phyloP scores from a whole-genome alignment of 345 rosid species.

The Brassica rapa region DNA sequence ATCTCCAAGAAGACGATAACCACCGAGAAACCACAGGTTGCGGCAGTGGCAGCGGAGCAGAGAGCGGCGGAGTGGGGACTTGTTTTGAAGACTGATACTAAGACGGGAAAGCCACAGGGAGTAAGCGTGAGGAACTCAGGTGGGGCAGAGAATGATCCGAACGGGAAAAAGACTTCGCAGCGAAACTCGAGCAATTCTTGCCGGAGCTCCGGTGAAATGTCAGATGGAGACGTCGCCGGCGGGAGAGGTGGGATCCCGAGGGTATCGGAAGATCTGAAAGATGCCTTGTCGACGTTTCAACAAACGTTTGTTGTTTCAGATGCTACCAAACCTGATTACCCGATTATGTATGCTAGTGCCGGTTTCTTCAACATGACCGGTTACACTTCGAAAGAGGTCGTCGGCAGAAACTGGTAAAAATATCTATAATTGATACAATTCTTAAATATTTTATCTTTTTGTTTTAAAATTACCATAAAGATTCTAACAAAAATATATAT shows the following conservation, averaged over 20 bases:
- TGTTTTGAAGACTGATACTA: constrained; percentile 67
- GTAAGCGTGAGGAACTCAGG: constrained; percentile 79
- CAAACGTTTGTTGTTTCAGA: constrained; percentile 97
- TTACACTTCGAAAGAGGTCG: constrained; percentile 84
- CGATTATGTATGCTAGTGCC: constrained; percentile 94
- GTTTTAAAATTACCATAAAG: neutral
- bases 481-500: too few relatives aligned
- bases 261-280: constrained; percentile 75
- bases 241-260: constrained; percentile 59
- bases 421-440: neutral
- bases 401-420: constrained; percentile 89
- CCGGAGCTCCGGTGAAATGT: constrained; percentile 69
- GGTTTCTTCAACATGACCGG: constrained; percentile 99
- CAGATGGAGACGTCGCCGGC: constrained; percentile 51
- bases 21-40: constrained; percentile 41
- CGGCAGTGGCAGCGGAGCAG: constrained; percentile 61
- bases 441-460: neutral
- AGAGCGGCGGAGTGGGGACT: constrained; percentile 99
- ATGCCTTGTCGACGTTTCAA: constrained; percentile 83
- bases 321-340: constrained; percentile 87
- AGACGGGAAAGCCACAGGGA: constrained; percentile 85
- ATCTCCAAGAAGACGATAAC: constrained; percentile 25
- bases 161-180: constrained; percentile 48
- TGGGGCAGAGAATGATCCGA: constrained; percentile 57
- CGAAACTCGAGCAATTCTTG: constrained; percentile 72